Evolutionary conservation across 1,139 yeast genomes (phyloP).

Genomic region (Arxiozyma slooffiae): DNA sequence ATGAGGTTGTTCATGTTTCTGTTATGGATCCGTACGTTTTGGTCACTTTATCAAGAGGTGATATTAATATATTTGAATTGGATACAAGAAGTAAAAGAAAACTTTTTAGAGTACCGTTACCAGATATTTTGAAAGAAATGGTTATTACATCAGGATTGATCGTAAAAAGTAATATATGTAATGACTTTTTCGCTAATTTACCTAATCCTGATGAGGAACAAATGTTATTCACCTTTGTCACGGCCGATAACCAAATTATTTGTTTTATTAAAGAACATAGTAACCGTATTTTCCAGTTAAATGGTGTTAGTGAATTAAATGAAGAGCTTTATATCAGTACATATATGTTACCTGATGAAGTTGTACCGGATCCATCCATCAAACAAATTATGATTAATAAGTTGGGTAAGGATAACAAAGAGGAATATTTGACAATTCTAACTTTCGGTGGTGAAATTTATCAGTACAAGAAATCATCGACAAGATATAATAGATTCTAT

Average conservation of each 20-base stretch:
- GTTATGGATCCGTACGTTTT: conserved; percentile 48
- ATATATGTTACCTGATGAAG: conserved; percentile 49
- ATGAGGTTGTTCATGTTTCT: conserved; percentile 48
- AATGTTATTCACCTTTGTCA: conserved; percentile 54
- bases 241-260: conserved; percentile 67
- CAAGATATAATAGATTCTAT: conserved; percentile 36
- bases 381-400: conserved; percentile 60
- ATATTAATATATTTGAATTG: conserved; percentile 38
- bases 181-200: conserved; percentile 24
- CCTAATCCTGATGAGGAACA: conserved; percentile 32
- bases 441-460: conserved; percentile 75
- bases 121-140: conserved; percentile 46
- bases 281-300: conserved; percentile 56
- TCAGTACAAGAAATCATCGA: conserved; percentile 51
- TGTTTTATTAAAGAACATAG: conserved; percentile 56
- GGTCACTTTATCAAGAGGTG: conserved; percentile 52
- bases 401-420: conserved; percentile 48
- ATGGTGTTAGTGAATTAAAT: conserved; percentile 48
- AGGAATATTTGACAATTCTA: conserved; percentile 58
- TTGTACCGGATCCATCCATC: conserved; percentile 62
- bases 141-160: conserved; percentile 65
- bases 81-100: conserved; percentile 33
- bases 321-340: conserved; percentile 44
- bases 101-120: conserved; percentile 32
- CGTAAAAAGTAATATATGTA: conserved; percentile 35